Evolutionary conservation across 164 flowering plant species (phyloP).

Genomic region (Tetracentron sinense): DNA sequence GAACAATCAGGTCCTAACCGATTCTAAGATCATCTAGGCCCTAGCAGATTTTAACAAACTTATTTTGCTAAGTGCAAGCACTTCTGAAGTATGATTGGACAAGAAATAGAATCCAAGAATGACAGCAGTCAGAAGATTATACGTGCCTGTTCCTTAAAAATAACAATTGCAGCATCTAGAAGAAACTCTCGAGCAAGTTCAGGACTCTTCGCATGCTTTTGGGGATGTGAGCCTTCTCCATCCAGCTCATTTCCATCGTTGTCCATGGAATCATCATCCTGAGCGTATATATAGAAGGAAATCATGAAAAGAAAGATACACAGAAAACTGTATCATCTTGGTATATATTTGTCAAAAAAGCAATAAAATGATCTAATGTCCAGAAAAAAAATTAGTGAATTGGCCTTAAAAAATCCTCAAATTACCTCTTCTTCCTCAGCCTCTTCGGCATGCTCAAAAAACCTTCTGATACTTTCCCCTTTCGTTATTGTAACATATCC

Average conservation of each 20-base stretch:
- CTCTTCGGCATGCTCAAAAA: constrained; percentile 99
- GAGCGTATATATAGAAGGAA: constrained; percentile 6
- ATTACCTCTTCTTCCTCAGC: constrained; percentile 97
- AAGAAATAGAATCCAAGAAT: not conserved
- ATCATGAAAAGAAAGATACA: not conserved
- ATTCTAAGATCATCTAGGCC: not conserved
- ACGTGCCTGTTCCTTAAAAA: constrained; percentile 91
- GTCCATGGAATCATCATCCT: constrained; percentile 98
- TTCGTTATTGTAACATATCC: constrained; percentile 82
- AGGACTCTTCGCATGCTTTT: constrained; percentile 99
- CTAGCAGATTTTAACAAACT: not conserved
- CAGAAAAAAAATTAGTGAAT: not conserved
- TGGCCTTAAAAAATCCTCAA: not conserved
- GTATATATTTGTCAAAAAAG: not conserved
- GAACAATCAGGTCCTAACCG: not conserved
- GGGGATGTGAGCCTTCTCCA: constrained; percentile 97
- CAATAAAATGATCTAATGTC: not conserved
- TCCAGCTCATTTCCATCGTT: constrained; percentile 93
- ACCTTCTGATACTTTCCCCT: constrained; percentile 83
- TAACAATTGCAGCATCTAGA: constrained; percentile 97
- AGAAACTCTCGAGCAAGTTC: constrained; percentile 99
- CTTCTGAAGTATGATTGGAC: not conserved
- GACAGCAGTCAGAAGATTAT: not conserved
- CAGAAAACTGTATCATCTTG: not conserved
- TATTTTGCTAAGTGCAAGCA: not conserved